Percentiles rank a stretch among this genome's conserved stretches.
These are phyloP conservation scores for Escovopsis sp. DNA, from an alignment of 2,329 filamentous ascomycete genomes.

Conservation along the genomic window DNA sequence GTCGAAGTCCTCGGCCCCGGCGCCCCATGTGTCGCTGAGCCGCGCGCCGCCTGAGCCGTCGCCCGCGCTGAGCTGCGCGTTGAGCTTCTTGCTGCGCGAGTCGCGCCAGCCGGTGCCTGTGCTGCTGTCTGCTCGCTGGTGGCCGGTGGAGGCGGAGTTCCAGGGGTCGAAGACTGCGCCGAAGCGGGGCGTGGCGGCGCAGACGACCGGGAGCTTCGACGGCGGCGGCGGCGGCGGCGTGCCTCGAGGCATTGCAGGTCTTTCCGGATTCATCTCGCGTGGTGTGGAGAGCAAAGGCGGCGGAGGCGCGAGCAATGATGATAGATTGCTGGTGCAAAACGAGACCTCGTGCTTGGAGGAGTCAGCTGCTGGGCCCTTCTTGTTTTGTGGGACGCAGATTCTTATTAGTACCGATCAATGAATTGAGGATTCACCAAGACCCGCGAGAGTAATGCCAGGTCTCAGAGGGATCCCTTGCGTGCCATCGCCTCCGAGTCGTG, in stretches of 20 bases:
- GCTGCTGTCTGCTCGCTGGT: conserved; percentile 60
- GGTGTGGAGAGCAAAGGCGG: too few relatives aligned
- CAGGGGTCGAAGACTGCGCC: conserved; percentile 46
- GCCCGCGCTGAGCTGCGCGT: conserved; percentile 49
- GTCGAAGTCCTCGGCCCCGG: conserved; percentile 43
- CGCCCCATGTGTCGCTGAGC: conserved; percentile 50
- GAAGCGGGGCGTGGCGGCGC: conserved; percentile 26
- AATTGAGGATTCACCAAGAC: background rate
- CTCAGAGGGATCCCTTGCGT: too few relatives aligned
- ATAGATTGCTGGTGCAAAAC: background rate
- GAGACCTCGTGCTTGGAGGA: background rate
- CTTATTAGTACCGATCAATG: background rate
- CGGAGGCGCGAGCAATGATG: too few relatives aligned
- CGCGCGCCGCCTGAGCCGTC: conserved; percentile 39
- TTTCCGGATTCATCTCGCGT: background rate
- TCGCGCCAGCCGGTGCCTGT: conserved; percentile 56
- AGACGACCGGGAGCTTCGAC: conserved; percentile 10
- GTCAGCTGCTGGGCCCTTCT: background rate
- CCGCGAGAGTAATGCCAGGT: background rate
- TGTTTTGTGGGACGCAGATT: background rate
- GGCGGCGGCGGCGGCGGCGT: background rate
- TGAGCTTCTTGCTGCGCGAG: conserved; percentile 53
- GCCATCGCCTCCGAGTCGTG: background rate
- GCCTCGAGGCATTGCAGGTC: conserved; percentile 1
- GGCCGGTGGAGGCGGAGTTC: conserved; percentile 62